Evolutionary conservation across 169 alveolate species (phyloP).

Genomic region (Cryptosporidium sp.): DNA sequence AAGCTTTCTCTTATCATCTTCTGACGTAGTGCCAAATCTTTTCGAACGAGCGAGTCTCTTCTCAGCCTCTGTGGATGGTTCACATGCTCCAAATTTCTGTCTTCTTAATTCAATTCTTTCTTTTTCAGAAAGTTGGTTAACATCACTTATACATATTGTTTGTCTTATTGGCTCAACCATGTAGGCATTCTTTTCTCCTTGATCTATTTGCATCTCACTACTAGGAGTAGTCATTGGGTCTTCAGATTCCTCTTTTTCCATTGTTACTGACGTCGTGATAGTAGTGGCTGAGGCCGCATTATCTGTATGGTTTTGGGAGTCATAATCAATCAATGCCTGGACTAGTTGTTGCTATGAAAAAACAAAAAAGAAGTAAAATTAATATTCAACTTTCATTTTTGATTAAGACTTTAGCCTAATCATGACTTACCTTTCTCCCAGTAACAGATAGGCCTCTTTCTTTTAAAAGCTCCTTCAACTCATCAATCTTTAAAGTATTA

Average conservation of each 20-base stretch:
- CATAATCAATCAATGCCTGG: conserved; percentile 49
- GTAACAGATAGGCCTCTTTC: conserved; percentile 54
- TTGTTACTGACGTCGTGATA: neutral
- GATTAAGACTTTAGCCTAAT: neutral
- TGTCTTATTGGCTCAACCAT: neutral
- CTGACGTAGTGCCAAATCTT: conserved; percentile 44
- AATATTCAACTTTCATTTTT: neutral
- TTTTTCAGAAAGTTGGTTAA: conserved; percentile 36
- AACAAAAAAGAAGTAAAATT: neutral
- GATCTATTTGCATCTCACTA: neutral
- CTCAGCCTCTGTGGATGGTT: conserved; percentile 11
- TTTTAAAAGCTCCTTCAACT: conserved; percentile 55
- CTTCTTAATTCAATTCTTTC: conserved; percentile 67
- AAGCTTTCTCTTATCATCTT: conserved; percentile 30
- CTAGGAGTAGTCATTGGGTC: neutral
- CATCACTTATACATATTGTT: conserved; percentile 29
- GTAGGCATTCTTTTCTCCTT: neutral
- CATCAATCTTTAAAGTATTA: conserved; percentile 53
- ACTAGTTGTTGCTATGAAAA: conserved; percentile 50
- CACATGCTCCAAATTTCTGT: conserved; percentile 53
- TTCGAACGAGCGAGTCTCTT: conserved; percentile 47
- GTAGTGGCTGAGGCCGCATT: neutral
- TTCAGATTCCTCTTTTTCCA: neutral
- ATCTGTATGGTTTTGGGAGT: conserved; percentile 12
- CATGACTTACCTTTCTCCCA: conserved; percentile 61